Evolutionary conservation across 352 stramenopile species (phyloP).

Genomic region (Globisporangium orthogonon): DNA sequence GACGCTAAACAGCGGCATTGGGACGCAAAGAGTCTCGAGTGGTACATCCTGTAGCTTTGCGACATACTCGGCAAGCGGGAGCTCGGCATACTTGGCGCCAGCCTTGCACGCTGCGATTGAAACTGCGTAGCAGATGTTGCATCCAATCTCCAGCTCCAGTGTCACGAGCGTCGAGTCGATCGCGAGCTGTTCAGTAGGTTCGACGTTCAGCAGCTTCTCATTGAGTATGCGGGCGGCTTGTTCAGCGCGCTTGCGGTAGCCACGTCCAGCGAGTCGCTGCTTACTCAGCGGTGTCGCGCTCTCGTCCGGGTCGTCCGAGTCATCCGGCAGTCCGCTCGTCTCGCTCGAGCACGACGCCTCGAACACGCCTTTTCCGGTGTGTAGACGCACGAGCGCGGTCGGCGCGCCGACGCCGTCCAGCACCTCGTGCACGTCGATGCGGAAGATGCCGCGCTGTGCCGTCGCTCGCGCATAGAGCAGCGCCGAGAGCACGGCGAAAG

Average conservation of each 20-base stretch:
- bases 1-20: conserved; percentile 72
- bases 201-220: conserved; percentile 32
- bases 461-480: conserved; percentile 55
- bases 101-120: conserved; percentile 61
- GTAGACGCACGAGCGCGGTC: conserved; percentile 44
- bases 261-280: conserved; percentile 32
- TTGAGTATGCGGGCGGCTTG: conserved; percentile 25
- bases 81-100: conserved; percentile 50
- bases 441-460: conserved; percentile 57
- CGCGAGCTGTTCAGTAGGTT: conserved; percentile 38
- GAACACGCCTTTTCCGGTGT: conserved; percentile 68
- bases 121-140: conserved; percentile 48
- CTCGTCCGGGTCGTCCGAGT: conserved; percentile 26
- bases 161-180: conserved; percentile 32
- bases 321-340: conserved; percentile 29
- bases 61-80: conserved; percentile 49
- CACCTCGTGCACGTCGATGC: conserved; percentile 50
- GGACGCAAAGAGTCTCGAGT: conserved; percentile 36
- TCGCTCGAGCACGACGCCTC: conserved; percentile 36
- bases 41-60: conserved; percentile 37
- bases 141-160: conserved; percentile 38
- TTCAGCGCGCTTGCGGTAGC: conserved; percentile 32
- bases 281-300: conserved; percentile 20
- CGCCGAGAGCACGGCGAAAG: conserved; percentile 61
- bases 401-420: conserved; percentile 33